phyloP scores from a whole-genome alignment of 345 rosid genomes.

The Lenwebbia sp. region DNA sequence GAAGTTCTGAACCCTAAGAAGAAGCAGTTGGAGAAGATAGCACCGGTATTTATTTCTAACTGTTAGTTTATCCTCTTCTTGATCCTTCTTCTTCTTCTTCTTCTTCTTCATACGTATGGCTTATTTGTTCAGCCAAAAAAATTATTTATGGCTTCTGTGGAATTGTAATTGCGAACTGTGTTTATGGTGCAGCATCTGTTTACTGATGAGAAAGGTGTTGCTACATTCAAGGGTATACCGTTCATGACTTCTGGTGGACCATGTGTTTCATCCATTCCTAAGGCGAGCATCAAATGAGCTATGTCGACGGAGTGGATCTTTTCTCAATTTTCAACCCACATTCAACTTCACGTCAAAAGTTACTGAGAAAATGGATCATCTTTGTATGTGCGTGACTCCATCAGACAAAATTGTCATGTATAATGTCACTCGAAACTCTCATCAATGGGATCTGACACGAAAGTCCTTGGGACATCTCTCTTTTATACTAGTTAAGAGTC shows the following conservation, averaged over 20 bases:
- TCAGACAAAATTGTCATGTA: background rate
- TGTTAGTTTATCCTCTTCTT: background rate
- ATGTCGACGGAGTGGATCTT: background rate
- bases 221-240: conserved; percentile 84
- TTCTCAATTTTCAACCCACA: background rate
- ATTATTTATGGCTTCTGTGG: background rate
- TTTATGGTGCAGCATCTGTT: conserved; percentile 58
- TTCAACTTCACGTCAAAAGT: background rate
- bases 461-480: background rate
- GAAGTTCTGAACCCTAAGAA: conserved; percentile 89
- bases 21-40: conserved; percentile 91
- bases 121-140: background rate
- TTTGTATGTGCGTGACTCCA: background rate
- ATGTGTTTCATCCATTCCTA: conserved; percentile 62
- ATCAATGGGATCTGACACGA: background rate
- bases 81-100: background rate
- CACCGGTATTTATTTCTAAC: conserved; percentile 42
- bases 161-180: background rate
- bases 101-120: background rate
- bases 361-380: background rate
- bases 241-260: conserved; percentile 93
- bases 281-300: conserved; percentile 67
- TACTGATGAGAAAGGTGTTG: conserved; percentile 86
- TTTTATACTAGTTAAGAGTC: background rate
- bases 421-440: background rate